Percentiles rank a stretch among this genome's conserved stretches.
These are phyloP conservation scores for Pythium vanterpoolii DNA, from an alignment of 352 stramenopile genomes.

Conservation along the genomic window DNA sequence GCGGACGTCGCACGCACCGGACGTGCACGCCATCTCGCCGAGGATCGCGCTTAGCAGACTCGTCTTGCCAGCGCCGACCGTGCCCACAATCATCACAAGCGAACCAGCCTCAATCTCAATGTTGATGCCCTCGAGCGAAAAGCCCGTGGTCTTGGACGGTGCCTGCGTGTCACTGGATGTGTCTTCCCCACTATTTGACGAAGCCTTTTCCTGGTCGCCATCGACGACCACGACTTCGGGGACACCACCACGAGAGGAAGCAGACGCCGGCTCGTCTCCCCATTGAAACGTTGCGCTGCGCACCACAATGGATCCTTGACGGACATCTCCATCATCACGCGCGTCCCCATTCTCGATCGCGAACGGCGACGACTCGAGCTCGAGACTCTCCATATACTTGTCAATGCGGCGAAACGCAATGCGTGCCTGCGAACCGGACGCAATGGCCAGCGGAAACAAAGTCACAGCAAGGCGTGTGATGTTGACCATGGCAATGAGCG, in stretches of 20 bases:
- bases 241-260: neutral
- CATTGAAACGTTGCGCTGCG: constrained; percentile 23
- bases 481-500: constrained; percentile 57
- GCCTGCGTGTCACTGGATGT: constrained; percentile 1
- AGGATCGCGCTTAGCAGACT: constrained; percentile 40
- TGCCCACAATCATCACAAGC: constrained; percentile 49
- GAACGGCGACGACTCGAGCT: constrained; percentile 4
- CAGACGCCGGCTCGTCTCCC: neutral
- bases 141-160: constrained; percentile 20
- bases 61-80: constrained; percentile 40
- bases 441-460: constrained; percentile 26
- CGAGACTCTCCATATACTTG: constrained; percentile 26
- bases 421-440: constrained; percentile 22
- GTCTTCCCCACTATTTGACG: neutral
- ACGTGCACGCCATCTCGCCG: constrained; percentile 33
- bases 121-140: constrained; percentile 34
- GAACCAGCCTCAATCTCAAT: constrained; percentile 57
- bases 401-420: constrained; percentile 27
- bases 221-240: constrained; percentile 27
- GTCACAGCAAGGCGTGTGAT: constrained; percentile 41
- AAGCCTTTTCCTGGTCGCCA: neutral
- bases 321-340: neutral
- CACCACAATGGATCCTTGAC: constrained; percentile 14
- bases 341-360: neutral
- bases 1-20: constrained; percentile 21